phyloP scores from a whole-genome alignment of 2,329 filamentous ascomycete genomes.

The Exserohilum rostratum region DNA sequence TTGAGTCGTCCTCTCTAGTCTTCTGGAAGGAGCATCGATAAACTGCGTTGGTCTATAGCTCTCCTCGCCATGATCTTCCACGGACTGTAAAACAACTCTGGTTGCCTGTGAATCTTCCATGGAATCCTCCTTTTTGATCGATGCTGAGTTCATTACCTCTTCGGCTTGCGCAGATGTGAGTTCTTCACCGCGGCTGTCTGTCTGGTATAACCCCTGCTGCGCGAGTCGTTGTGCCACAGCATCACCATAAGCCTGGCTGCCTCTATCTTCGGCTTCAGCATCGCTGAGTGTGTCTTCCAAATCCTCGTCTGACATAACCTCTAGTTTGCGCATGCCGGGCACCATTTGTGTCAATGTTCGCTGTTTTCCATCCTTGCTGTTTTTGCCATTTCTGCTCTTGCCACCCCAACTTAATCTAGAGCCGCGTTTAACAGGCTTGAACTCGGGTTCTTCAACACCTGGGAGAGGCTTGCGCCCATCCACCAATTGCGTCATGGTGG shows the following conservation, averaged over 20 bases:
- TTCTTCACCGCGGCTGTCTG: not conserved
- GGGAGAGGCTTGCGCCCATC: slow-evolving; percentile 31
- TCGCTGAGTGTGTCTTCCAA: slow-evolving; percentile 22
- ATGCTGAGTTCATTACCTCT: not conserved
- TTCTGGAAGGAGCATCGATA: slow-evolving; percentile 28
- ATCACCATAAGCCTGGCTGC: slow-evolving; percentile 18
- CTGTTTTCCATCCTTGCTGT: slow-evolving; percentile 29
- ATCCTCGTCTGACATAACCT: slow-evolving; percentile 27
- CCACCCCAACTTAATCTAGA: slow-evolving; percentile 31
- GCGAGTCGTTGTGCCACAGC: slow-evolving; percentile 25
- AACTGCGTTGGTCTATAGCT: slow-evolving; percentile 39
- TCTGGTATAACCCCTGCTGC: slow-evolving; percentile 22
- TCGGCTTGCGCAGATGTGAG: not conserved
- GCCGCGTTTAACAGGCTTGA: slow-evolving; percentile 28
- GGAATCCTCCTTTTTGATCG: not conserved
- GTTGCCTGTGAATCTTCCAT: not conserved
- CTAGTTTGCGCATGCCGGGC: slow-evolving; percentile 29
- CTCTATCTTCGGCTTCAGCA: slow-evolving; percentile 20
- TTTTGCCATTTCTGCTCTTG: slow-evolving; percentile 11
- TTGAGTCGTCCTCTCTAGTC: slow-evolving; percentile 16
- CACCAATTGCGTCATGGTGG: slow-evolving; percentile 45
- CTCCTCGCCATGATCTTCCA: slow-evolving; percentile 25
- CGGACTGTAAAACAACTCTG: slow-evolving; percentile 5
- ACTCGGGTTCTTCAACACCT: slow-evolving; percentile 30
- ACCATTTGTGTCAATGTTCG: slow-evolving; percentile 47